phyloP scores from a whole-genome alignment of 345 rosid species.

The Euclidium syriacum region DNA sequence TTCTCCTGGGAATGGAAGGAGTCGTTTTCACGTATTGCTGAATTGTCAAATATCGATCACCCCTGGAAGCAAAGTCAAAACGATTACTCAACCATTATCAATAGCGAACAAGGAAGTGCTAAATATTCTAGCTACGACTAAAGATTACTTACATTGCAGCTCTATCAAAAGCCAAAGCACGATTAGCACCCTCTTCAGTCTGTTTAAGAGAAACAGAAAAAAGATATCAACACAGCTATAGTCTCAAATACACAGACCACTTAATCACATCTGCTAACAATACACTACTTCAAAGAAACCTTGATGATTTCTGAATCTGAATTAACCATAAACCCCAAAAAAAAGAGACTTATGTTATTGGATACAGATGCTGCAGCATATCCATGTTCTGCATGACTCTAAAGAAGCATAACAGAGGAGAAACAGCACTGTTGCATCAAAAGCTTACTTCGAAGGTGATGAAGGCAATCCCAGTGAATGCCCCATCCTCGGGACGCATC shows the following conservation, averaged over 20 bases:
- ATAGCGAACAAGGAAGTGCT: not conserved
- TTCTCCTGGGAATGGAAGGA: slow-evolving; percentile 30
- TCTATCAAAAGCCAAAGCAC: slow-evolving; percentile 75
- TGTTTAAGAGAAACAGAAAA: slow-evolving; percentile 19
- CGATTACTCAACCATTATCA: not conserved
- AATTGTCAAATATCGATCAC: slow-evolving; percentile 75
- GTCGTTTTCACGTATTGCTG: slow-evolving; percentile 54
- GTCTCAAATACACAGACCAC: not conserved
- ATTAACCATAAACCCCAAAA: not conserved
- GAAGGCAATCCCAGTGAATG: slow-evolving; percentile 85
- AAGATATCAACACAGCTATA: not conserved
- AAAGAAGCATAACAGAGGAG: not conserved
- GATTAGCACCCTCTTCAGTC: slow-evolving; percentile 77
- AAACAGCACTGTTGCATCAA: not conserved
- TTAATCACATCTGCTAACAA: not conserved
- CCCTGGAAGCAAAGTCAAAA: slow-evolving; percentile 48
- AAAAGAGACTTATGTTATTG: not conserved
- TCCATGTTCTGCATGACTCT: not conserved
- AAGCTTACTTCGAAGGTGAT: slow-evolving; percentile 60
- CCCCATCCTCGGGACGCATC: slow-evolving; percentile 83
- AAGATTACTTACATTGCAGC: slow-evolving; percentile 65
- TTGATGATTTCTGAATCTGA: not conserved
- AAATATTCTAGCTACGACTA: not conserved
- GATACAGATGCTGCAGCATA: not conserved
- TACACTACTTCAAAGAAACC: not conserved